A percentile compares a stretch with the other conserved stretches of the same genome.
Evolutionary conservation across 805 yeast genomes (phyloP).

Genomic region (Wickerhamiella nectarea): DNA sequence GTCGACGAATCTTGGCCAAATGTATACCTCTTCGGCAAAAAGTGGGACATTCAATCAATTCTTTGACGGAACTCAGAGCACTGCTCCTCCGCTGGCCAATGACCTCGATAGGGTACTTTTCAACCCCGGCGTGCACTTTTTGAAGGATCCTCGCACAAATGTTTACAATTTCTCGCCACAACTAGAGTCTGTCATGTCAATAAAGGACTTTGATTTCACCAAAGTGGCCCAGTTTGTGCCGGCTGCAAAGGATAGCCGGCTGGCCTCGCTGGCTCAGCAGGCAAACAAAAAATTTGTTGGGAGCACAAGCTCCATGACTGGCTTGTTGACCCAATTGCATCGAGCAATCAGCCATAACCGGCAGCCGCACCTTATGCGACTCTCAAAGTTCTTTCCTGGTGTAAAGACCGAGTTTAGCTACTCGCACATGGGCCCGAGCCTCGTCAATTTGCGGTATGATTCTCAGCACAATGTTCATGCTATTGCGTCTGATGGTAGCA

Average conservation of each 20-base stretch:
- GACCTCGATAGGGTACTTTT: constrained; percentile 58
- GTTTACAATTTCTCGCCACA: constrained; percentile 54
- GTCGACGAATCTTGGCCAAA: background rate
- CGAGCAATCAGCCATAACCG: constrained; percentile 48
- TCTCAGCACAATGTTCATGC: constrained; percentile 37
- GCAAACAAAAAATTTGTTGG: constrained; percentile 38
- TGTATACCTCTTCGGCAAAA: background rate
- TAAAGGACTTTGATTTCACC: constrained; percentile 53
- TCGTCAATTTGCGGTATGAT: constrained; percentile 39
- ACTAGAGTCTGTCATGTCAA: constrained; percentile 44
- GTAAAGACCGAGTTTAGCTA: constrained; percentile 27
- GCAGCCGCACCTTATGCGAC: constrained; percentile 34
- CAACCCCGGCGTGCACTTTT: constrained; percentile 66
- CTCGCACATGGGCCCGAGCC: constrained; percentile 40
- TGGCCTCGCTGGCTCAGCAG: constrained; percentile 36
- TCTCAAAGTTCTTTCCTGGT: constrained; percentile 34
- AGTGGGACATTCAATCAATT: constrained; percentile 1
- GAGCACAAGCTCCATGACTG: constrained; percentile 83
- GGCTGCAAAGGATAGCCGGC: constrained; percentile 47
- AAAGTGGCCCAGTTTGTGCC: constrained; percentile 45
- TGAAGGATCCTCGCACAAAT: constrained; percentile 65
- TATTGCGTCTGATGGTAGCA: constrained; percentile 55
- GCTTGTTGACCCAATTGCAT: constrained; percentile 61
- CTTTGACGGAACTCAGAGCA: constrained; percentile 21
- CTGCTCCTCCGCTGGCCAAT: constrained; percentile 48